Conservation (phyloP, 495 filamentous ascomycete genomes). For the Neurospora africana region DNA sequence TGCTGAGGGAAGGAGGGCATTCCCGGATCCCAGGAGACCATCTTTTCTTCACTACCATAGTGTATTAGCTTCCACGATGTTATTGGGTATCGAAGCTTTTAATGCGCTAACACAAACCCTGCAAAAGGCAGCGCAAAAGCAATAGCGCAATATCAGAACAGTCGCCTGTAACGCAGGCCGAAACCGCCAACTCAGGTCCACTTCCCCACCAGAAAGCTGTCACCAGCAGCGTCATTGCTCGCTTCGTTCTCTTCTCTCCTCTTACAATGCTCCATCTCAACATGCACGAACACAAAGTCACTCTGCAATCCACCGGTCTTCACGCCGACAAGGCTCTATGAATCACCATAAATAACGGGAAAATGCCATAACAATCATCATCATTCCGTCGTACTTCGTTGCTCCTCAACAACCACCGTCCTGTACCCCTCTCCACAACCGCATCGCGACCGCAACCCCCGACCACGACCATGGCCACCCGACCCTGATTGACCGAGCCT, state of each 20-base stretch:
- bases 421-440: background rate
- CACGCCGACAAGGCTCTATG: background rate
- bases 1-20: background rate
- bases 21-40: too few relatives aligned
- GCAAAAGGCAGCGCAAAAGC: too few relatives aligned
- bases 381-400: background rate
- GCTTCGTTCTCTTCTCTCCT: background rate
- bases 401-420: background rate
- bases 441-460: background rate
- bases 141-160: background rate
- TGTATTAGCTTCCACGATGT: too few relatives aligned
- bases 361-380: background rate
- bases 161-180: background rate
- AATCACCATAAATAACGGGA: background rate
- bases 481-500: background rate
- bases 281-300: background rate
- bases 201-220: background rate
- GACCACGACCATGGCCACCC: background rate
- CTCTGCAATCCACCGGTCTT: background rate
- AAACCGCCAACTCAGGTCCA: background rate
- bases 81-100: background rate
- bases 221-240: background rate
- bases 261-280: background rate
- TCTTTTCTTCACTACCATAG: too few relatives aligned
- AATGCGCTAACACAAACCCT: background rate